Conservation (phyloP, 108 stramenopile species). For the Discostella stelligeroides region DNA sequence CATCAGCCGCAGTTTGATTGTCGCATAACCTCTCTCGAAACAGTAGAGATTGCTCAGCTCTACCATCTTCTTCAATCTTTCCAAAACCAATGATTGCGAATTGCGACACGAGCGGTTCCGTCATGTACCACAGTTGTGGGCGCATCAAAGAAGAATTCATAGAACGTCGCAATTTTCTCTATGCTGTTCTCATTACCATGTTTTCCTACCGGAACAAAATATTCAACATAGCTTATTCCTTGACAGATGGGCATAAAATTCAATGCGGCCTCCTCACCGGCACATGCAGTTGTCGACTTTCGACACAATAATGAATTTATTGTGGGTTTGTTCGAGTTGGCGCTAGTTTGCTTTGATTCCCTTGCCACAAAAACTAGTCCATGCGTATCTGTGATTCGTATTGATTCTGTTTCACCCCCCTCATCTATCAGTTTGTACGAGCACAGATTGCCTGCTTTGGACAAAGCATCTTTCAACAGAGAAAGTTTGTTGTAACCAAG, state of each 20-base stretch:
- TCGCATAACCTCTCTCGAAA: conserved; percentile 38
- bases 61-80: conserved; percentile 43
- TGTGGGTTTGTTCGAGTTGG: conserved; percentile 9
- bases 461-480: conserved; percentile 17
- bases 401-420: conserved; percentile 16
- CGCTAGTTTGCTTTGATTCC: conserved; percentile 20
- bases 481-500: conserved; percentile 40
- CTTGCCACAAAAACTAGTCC: conserved; percentile 38
- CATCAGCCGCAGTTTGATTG: conserved; percentile 5
- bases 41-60: conserved; percentile 49
- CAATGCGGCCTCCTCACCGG: background rate
- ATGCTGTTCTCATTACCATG: conserved; percentile 29
- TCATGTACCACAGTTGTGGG: conserved; percentile 41
- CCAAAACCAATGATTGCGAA: conserved; percentile 62
- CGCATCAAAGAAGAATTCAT: conserved; percentile 58
- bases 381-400: conserved; percentile 34
- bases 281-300: background rate
- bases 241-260: conserved; percentile 9
- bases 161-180: conserved; percentile 54
- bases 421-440: conserved; percentile 17
- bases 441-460: background rate
- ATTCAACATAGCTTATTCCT: conserved; percentile 61
- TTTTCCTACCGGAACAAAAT: conserved; percentile 29
- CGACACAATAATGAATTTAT: conserved; percentile 4
- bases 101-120: conserved; percentile 28